These are phyloP conservation scores for Naganishia kalamii DNA, from an alignment of 768 basidiomycete species.

Conservation along the genomic window DNA sequence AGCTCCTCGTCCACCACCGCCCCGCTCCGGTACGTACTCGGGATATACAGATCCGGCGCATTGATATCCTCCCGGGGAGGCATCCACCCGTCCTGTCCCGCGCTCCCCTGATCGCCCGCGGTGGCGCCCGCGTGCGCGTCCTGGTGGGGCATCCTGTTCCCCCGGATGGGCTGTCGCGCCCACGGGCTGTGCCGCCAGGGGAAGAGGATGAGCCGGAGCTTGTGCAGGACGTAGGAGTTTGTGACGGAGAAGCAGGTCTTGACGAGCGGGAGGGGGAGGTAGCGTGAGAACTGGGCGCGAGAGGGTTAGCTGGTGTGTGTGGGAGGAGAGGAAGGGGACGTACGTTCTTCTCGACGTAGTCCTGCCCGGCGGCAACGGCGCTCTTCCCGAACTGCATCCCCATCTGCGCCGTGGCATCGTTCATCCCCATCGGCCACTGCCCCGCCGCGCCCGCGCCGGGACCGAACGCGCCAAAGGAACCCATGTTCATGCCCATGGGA, in stretches of 20 bases:
- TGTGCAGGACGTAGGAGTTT: constrained; percentile 87
- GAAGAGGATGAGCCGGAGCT: constrained; percentile 80
- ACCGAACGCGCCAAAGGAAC: constrained; percentile 25
- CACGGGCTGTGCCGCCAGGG: constrained; percentile 91
- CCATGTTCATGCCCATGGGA: constrained; percentile 19
- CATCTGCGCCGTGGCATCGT: constrained; percentile 88
- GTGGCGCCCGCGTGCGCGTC: background rate
- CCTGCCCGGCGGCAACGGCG: constrained; percentile 87
- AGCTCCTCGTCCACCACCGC: constrained; percentile 25
- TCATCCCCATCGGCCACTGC: constrained; percentile 66
- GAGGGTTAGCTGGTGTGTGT: background rate
- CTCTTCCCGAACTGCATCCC: constrained; percentile 91
- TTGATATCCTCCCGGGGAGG: constrained; percentile 91
- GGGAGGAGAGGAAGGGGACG: constrained; percentile 37
- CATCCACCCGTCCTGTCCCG: constrained; percentile 58
- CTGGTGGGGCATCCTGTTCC: constrained; percentile 52
- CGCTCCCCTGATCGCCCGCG: background rate
- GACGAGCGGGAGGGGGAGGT: constrained; percentile 67
- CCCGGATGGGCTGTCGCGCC: constrained; percentile 62
- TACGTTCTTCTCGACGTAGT: constrained; percentile 92
- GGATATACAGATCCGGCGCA: constrained; percentile 93
- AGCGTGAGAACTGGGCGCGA: constrained; percentile 62
- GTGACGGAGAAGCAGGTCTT: constrained; percentile 95
- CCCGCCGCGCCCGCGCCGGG: background rate
- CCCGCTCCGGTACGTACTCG: constrained; percentile 53